A percentile compares a stretch with the other conserved stretches of the same genome.
These are phyloP conservation scores for Dendrobium officinale DNA, from an alignment of 106 monocot species.

Conservation along the genomic window DNA sequence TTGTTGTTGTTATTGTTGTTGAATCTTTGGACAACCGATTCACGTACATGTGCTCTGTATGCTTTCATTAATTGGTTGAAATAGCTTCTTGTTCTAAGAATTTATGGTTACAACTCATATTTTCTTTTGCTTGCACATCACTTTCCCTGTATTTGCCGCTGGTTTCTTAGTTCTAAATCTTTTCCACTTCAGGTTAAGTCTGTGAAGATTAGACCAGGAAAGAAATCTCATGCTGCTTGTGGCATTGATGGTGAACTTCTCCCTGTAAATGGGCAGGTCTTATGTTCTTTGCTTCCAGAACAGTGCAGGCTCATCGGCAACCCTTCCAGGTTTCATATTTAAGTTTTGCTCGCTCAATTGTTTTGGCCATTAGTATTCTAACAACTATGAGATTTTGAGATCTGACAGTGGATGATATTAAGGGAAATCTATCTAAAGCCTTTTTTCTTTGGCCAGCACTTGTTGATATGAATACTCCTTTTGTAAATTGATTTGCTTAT, in stretches of 20 bases:
- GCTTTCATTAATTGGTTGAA: too few species aligned
- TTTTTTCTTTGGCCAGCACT: background rate
- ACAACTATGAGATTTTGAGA: slow-evolving; percentile 1
- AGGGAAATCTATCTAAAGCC: background rate
- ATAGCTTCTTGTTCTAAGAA: too few species aligned
- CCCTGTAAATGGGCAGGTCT: slow-evolving; percentile 47
- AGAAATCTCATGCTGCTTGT: slow-evolving; percentile 59
- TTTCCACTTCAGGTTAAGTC: slow-evolving; percentile 60
- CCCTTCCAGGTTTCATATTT: slow-evolving; percentile 24
- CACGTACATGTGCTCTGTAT: too few species aligned
- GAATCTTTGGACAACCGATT: too few species aligned
- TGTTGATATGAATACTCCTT: background rate
- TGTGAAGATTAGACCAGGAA: slow-evolving; percentile 61
- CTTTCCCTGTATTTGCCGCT: too few species aligned
- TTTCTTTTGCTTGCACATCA: too few species aligned
- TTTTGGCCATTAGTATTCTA: background rate
- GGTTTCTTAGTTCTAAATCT: background rate
- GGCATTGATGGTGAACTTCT: slow-evolving; percentile 87
- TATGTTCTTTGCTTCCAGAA: slow-evolving; percentile 69
- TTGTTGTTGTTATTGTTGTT: too few species aligned
- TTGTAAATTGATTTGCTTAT: background rate
- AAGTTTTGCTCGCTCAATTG: background rate
- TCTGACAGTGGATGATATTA: background rate
- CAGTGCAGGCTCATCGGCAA: slow-evolving; percentile 67
- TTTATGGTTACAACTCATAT: too few species aligned